Evolutionary conservation across 805 yeast species (phyloP).

Genomic region (Zygosaccharomyces bailii): DNA sequence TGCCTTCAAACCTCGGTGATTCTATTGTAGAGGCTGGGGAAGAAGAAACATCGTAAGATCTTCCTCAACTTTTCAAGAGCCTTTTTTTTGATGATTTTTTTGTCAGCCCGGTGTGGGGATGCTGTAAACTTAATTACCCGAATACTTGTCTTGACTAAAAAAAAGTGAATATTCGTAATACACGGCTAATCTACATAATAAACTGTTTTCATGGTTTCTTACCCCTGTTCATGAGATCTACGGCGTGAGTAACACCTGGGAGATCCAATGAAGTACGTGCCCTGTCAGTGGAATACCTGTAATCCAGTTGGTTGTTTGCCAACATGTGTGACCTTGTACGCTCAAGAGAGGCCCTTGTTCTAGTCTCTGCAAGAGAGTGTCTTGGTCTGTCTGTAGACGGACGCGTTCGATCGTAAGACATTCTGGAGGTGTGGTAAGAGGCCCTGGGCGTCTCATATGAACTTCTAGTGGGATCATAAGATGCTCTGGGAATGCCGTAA

Average conservation of each 20-base stretch:
- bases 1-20: background rate
- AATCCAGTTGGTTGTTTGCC: conserved; percentile 37
- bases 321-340: conserved; percentile 39
- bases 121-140: conserved; percentile 4
- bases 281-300: conserved; percentile 39
- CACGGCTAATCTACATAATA: conserved; percentile 2
- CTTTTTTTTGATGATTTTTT: conserved; percentile 8
- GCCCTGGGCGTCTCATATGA: conserved; percentile 5
- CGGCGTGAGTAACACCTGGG: conserved; percentile 42
- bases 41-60: background rate
- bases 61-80: conserved; percentile 1
- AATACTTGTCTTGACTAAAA: background rate
- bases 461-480: background rate
- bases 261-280: conserved; percentile 41
- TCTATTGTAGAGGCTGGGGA: background rate
- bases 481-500: conserved; percentile 1
- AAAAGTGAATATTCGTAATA: background rate
- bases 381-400: conserved; percentile 9
- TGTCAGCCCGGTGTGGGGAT: conserved; percentile 9
- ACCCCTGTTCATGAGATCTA: conserved; percentile 29
- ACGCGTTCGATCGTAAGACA: conserved; percentile 4
- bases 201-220: conserved; percentile 5
- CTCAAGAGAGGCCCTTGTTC: conserved; percentile 38
- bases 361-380: conserved; percentile 7
- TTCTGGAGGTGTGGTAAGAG: conserved; percentile 2